phyloP scores from a whole-genome alignment of 352 stramenopile genomes.

The Vaucheria bursata region DNA sequence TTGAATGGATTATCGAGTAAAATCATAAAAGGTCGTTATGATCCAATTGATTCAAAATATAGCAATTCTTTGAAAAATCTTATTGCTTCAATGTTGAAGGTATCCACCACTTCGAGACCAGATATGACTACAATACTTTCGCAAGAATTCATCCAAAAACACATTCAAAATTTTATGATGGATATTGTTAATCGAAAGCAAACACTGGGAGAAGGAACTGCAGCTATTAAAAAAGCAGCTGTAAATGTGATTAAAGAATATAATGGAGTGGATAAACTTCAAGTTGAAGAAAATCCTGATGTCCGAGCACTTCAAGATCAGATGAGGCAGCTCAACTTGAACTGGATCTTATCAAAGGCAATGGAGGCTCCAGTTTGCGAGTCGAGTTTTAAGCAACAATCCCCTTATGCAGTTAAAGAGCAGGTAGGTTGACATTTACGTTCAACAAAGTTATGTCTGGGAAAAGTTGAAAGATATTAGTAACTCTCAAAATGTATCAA shows the following conservation, averaged over 20 bases:
- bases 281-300: background rate
- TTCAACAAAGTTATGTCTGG: constrained; percentile 6
- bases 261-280: background rate
- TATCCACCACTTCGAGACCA: constrained; percentile 47
- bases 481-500: background rate
- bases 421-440: too few species aligned
- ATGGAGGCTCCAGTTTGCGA: background rate
- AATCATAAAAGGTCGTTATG: constrained; percentile 54
- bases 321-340: constrained; percentile 27
- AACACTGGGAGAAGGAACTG: constrained; percentile 53
- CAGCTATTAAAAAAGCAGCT: constrained; percentile 50
- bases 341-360: constrained; percentile 6
- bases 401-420: too few species aligned
- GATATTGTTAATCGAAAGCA: constrained; percentile 52
- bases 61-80: constrained; percentile 49
- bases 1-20: constrained; percentile 52
- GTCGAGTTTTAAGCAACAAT: too few species aligned
- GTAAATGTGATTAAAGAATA: constrained; percentile 40
- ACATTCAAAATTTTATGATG: constrained; percentile 53
- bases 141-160: constrained; percentile 55
- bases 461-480: background rate
- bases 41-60: constrained; percentile 53
- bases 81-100: constrained; percentile 54
- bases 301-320: constrained; percentile 37
- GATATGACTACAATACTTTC: constrained; percentile 53